These are phyloP conservation scores for Paspalum vaginatum DNA, from an alignment of 176 grass and related monocot species.

Conservation along the genomic window DNA sequence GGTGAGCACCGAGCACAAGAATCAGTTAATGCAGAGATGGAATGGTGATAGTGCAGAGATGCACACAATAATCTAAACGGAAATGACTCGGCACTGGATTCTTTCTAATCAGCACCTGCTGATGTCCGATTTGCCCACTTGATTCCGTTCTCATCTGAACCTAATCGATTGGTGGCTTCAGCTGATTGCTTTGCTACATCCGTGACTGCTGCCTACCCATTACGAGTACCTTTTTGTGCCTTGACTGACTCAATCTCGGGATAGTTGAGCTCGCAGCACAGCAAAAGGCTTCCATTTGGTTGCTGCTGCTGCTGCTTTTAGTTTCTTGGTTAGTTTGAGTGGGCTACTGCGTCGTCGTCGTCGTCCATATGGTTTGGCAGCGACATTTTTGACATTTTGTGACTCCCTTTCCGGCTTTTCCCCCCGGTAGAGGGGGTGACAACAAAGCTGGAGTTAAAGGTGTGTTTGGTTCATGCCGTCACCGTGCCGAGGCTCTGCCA, in stretches of 20 bases:
- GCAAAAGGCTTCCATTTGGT: too few relatives aligned
- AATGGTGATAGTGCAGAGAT: background rate
- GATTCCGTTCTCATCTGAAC: conserved; percentile 15
- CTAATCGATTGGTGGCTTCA: background rate
- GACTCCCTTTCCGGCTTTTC: too few relatives aligned
- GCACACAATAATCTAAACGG: background rate
- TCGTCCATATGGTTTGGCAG: too few relatives aligned
- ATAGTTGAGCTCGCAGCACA: too few relatives aligned
- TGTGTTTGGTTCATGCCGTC: too few relatives aligned
- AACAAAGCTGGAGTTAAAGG: too few relatives aligned
- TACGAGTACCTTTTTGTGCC: background rate
- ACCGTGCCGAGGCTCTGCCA: too few relatives aligned
- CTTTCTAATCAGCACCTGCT: conserved; percentile 50
- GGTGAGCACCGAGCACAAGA: background rate
- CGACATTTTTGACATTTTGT: too few relatives aligned
- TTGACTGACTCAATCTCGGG: background rate
- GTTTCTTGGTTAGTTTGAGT: too few relatives aligned
- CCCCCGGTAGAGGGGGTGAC: too few relatives aligned
- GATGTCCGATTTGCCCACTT: conserved; percentile 43
- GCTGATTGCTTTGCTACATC: background rate
- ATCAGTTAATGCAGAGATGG: background rate
- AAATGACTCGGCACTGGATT: conserved; percentile 43
- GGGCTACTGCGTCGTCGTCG: too few relatives aligned
- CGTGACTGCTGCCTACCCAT: background rate
- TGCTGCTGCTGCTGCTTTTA: too few relatives aligned